Base-by-base conservation (phyloP, 2,329 filamentous ascomycete species). In the Exophiala mesophila region DNA sequence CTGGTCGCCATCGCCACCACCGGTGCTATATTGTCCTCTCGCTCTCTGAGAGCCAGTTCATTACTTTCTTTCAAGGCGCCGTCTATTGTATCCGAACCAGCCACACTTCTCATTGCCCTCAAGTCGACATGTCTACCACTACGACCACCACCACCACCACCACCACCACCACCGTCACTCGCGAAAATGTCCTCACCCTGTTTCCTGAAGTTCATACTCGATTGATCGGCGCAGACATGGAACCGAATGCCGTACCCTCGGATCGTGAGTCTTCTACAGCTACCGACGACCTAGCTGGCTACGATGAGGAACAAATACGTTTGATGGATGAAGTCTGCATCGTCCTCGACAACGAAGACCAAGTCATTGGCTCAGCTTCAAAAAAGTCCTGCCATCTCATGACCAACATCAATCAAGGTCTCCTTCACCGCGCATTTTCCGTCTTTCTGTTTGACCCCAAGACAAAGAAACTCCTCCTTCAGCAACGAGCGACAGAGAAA, bases 251-350 rank as follows among this genome's bases (percentile, higher is more conserved):
- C 16, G 74, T 84, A 66, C 80, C 80, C 47, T 78, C 73, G 30
- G 37, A 30, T n/a, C 24, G 56, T 47, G 45, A 54, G 44, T 34
- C 60, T 53, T 18, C 61, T 61, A 44, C 61, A 63, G 39, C 61
- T 55, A 23, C 62, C 62, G 43, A 62, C 63, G 87, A 88, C 45
- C 76, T 97, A 32, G 83, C 83, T 43, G 92, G 90, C 38, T 94
- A 97, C 71, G 89, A 97, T 71, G 90, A 86, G 64, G 90, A 97
- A 73, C 92, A 98, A 71, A 95, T 96, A 59, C 83, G 90, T 37
- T 71, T 98, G 59, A 98, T 98, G 92, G 90, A 98, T 60, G 92
- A 97, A 72, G 85, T 96, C 36, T 98, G 92, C 76, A 97, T 98
- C 63, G 92, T 98, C 13, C 72, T 94, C 34, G 90, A 97, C 66